Conservation (phyloP, 345 rosid species). For the Syzygium aqueum region DNA sequence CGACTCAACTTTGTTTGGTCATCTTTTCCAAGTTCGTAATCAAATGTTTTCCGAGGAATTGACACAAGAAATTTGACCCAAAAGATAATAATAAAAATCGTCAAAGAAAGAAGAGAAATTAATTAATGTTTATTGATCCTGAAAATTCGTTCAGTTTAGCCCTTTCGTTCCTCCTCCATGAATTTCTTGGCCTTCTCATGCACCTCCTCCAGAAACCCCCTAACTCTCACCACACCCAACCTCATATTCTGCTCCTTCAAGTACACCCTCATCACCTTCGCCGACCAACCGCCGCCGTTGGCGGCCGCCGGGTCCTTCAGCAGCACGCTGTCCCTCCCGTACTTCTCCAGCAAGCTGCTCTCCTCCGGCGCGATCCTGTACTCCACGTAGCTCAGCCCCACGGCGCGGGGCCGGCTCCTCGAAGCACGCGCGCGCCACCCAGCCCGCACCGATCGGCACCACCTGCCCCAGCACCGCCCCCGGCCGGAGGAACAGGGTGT, state of each 20-base stretch:
- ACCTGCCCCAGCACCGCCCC: conserved; percentile 19
- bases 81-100: no score
- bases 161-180: conserved; percentile 7
- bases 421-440: conserved; percentile 13
- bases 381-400: conserved; percentile 22
- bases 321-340: not conserved
- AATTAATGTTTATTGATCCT: not conserved
- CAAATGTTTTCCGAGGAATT: not conserved
- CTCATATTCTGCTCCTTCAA: conserved; percentile 19
- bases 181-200: conserved; percentile 7
- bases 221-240: conserved; percentile 5
- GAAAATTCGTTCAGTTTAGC: not conserved
- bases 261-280: conserved; percentile 7
- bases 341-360: conserved; percentile 21
- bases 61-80: no score
- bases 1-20: not conserved
- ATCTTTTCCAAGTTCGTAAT: not conserved
- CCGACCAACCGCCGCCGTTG: not conserved
- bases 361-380: conserved; percentile 15
- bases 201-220: not conserved
- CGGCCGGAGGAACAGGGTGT: conserved; percentile 11
- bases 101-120: not conserved
- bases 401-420: conserved; percentile 12
- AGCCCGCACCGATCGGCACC: conserved; percentile 18
- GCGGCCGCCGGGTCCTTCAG: conserved; percentile 15